Evolutionary conservation across 2,329 filamentous ascomycete species (phyloP).

Genomic region (Talaromyces marneffei): DNA sequence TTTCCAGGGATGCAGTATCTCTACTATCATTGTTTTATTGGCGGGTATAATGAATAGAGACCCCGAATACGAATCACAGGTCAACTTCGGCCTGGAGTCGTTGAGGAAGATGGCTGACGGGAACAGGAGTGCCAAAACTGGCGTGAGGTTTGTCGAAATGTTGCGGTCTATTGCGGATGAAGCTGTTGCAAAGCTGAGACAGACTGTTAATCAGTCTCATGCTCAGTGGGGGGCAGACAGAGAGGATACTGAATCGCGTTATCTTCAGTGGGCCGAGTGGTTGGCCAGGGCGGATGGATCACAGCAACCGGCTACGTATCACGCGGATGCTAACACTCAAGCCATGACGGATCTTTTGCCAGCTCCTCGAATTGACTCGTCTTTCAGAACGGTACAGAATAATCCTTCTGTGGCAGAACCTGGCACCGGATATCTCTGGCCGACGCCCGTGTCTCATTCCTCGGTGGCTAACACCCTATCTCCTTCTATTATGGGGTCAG

Average conservation of each 20-base stretch:
- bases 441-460: neutral
- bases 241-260: conserved; percentile 6
- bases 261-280: conserved; percentile 1
- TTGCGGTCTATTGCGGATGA: conserved; percentile 25
- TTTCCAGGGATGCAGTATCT: conserved; percentile 37
- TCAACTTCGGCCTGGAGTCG: conserved; percentile 29
- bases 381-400: neutral
- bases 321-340: neutral
- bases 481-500: neutral
- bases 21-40: conserved; percentile 32
- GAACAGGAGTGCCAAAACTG: conserved; percentile 26
- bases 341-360: neutral
- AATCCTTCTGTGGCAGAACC: neutral
- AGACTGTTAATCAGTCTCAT: neutral
- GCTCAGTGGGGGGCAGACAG: conserved; percentile 11
- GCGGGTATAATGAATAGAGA: conserved; percentile 33
- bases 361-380: neutral
- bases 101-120: conserved; percentile 32
- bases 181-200: conserved; percentile 12
- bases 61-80: conserved; percentile 25
- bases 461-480: neutral
- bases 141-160: conserved; percentile 25
- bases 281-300: conserved; percentile 5
- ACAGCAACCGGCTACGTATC: neutral
- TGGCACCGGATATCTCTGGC: neutral